Evolutionary conservation across 2,329 filamentous ascomycete genomes (phyloP).

Genomic region (Harringtonia aguacate): DNA sequence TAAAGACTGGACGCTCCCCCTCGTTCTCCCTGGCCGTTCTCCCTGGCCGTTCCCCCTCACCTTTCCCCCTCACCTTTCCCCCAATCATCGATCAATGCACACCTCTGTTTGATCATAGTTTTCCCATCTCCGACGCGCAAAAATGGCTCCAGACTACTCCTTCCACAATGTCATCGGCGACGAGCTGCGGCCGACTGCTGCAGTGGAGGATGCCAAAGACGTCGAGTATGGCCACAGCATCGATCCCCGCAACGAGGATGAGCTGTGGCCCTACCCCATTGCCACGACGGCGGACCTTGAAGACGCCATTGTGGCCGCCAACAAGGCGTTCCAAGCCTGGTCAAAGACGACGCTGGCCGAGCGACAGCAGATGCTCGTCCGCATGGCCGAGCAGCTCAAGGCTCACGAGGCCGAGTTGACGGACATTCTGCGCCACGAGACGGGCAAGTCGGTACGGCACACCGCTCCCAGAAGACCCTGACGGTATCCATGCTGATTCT

Average conservation of each 20-base stretch:
- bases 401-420: conserved; percentile 30
- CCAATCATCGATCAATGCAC: no score
- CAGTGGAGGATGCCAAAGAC: conserved; percentile 11
- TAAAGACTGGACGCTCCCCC: no score
- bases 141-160: conserved; percentile 6
- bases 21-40: no score
- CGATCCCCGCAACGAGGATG: conserved; percentile 33
- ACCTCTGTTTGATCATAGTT: no score
- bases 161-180: conserved; percentile 37
- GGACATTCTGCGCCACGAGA: conserved; percentile 34
- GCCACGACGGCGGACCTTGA: conserved; percentile 30
- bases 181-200: conserved; percentile 19
- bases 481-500: no score
- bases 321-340: conserved; percentile 35
- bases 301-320: conserved; percentile 32
- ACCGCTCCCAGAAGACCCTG: no score
- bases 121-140: no score
- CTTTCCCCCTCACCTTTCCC: no score
- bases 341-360: conserved; percentile 29
- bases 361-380: conserved; percentile 26
- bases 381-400: conserved; percentile 28
- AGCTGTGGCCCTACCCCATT: conserved; percentile 33
- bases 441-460: conserved; percentile 37
- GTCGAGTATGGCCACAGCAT: conserved; percentile 22
- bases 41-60: no score